Evolutionary conservation across 805 yeast genomes (phyloP).

Genomic region (Teunomyces tritomae): DNA sequence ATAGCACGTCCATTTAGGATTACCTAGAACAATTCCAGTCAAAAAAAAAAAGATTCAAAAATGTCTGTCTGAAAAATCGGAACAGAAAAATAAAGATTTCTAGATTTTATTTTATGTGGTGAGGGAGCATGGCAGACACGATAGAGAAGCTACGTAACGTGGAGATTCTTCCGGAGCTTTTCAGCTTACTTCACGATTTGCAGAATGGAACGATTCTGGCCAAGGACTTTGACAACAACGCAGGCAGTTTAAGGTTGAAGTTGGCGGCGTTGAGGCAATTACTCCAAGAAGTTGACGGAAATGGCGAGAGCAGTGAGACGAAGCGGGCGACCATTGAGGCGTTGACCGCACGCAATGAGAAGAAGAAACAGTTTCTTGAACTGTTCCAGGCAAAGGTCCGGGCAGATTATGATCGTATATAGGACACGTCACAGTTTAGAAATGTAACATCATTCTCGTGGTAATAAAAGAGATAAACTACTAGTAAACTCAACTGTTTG

Average conservation of each 20-base stretch:
- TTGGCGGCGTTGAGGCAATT: constrained; percentile 32
- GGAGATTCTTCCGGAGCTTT: constrained; percentile 39
- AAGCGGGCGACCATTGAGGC: constrained; percentile 29
- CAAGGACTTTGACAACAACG: constrained; percentile 41
- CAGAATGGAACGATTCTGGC: constrained; percentile 36
- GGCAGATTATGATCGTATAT: constrained; percentile 5
- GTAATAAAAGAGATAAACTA: too few relatives aligned
- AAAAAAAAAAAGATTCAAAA: background rate
- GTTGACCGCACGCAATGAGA: constrained; percentile 29
- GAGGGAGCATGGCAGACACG: constrained; percentile 9
- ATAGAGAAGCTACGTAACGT: constrained; percentile 24
- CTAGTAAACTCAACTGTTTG: too few relatives aligned
- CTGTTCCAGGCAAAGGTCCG: constrained; percentile 14
- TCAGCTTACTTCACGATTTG: constrained; percentile 31
- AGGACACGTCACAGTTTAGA: background rate
- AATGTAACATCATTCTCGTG: background rate
- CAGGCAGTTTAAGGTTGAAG: constrained; percentile 46
- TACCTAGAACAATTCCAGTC: background rate
- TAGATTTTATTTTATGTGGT: too few relatives aligned
- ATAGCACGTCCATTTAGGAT: constrained; percentile 21
- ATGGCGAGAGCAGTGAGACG: constrained; percentile 41
- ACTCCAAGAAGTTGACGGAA: constrained; percentile 43
- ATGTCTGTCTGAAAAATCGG: background rate
- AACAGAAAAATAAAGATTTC: background rate
- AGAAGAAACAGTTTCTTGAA: constrained; percentile 22